These are phyloP conservation scores for Mycena citricolor DNA, from an alignment of 1,284 basidiomycete genomes.

Conservation along the genomic window DNA sequence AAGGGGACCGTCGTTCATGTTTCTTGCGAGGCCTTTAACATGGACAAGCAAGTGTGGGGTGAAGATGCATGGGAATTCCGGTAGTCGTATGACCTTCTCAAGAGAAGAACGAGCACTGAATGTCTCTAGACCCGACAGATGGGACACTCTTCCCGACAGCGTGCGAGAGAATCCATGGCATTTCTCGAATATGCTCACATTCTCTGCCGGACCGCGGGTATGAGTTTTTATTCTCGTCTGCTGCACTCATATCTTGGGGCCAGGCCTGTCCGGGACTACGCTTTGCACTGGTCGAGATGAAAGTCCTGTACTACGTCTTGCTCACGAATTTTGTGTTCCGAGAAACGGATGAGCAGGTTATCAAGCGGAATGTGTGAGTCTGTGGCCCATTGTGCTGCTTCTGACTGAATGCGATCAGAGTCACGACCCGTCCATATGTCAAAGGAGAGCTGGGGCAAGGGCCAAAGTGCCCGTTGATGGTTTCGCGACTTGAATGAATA, in stretches of 20 bases:
- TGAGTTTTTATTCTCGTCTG: slow-evolving; percentile 25
- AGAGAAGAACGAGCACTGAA: slow-evolving; percentile 7
- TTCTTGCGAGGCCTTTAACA: slow-evolving; percentile 74
- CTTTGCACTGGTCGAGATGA: slow-evolving; percentile 80
- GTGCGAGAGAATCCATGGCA: slow-evolving; percentile 63
- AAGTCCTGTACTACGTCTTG: slow-evolving; percentile 69
- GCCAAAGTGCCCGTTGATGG: slow-evolving; percentile 64
- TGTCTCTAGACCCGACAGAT: slow-evolving; percentile 67
- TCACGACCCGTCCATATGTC: slow-evolving; percentile 72
- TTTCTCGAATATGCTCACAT: slow-evolving; percentile 68
- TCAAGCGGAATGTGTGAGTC: slow-evolving; percentile 70
- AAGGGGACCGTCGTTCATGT: slow-evolving; percentile 76
- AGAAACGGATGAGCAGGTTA: slow-evolving; percentile 53
- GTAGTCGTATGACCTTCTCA: slow-evolving; percentile 40
- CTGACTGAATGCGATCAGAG: slow-evolving; percentile 40
- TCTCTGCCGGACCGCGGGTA: slow-evolving; percentile 78
- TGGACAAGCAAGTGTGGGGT: slow-evolving; percentile 75
- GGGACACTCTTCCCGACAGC: slow-evolving; percentile 70
- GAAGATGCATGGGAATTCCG: slow-evolving; percentile 74
- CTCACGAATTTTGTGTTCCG: slow-evolving; percentile 65
- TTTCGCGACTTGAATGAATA: slow-evolving; percentile 34
- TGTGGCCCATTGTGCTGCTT: slow-evolving; percentile 4
- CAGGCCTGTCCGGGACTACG: slow-evolving; percentile 79
- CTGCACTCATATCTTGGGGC: slow-evolving; percentile 8
- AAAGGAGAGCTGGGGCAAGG: slow-evolving; percentile 59